Conservation (phyloP, 225 moss, liverwort and hornwort species). For the Marchantia polymorpha region DNA sequence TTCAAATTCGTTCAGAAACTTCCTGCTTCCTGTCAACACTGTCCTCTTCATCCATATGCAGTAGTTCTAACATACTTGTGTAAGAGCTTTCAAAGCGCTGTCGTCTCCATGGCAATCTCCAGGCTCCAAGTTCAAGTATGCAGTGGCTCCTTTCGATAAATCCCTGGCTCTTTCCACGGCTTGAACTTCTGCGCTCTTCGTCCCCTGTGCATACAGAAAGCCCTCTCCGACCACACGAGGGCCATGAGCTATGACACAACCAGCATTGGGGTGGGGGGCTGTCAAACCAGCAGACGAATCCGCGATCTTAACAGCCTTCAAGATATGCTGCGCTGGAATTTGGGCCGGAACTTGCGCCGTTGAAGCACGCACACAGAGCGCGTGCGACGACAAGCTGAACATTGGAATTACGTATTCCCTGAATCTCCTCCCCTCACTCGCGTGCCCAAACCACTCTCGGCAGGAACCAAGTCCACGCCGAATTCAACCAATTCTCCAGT, state of each 20-base stretch:
- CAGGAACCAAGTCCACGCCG: not conserved
- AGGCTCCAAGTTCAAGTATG: constrained; percentile 91
- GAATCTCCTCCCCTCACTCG: not conserved
- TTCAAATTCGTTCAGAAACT: not conserved
- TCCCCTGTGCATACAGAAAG: constrained; percentile 82
- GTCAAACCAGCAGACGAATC: constrained; percentile 75
- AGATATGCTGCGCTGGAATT: constrained; percentile 44
- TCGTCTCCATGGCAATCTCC: constrained; percentile 93
- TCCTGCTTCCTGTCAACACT: not conserved
- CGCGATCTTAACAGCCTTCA: constrained; percentile 78
- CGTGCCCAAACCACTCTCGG: not conserved
- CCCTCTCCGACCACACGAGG: constrained; percentile 79
- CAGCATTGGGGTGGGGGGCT: constrained; percentile 91
- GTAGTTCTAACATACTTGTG: constrained; percentile 41
- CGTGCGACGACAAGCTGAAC: constrained; percentile 15
- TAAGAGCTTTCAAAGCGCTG: constrained; percentile 63
- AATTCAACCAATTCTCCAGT: not conserved
- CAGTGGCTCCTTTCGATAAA: constrained; percentile 57
- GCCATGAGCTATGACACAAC: constrained; percentile 85
- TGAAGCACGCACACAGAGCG: constrained; percentile 28
- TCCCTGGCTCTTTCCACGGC: constrained; percentile 79
- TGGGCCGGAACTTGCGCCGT: constrained; percentile 4
- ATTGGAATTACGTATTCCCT: constrained; percentile 3
- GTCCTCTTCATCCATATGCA: not conserved
- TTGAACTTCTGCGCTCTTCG: constrained; percentile 82